Evolutionary conservation across 2,329 filamentous ascomycete species (phyloP), one percentile per base, ranked within the genome.

Genomic region (Aureobasidium sp.): DNA sequence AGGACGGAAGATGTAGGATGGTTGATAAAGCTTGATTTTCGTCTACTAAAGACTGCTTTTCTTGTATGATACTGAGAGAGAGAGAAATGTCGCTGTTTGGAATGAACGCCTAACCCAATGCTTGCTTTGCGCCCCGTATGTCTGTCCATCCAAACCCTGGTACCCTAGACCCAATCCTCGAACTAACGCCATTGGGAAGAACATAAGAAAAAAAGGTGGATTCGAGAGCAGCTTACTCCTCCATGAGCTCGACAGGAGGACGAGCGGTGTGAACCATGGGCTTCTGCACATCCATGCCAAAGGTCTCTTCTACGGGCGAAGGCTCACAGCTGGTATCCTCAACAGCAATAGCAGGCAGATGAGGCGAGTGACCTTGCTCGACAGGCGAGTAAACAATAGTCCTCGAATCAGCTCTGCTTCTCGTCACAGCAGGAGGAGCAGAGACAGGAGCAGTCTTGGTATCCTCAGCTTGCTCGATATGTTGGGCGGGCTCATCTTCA

Each of bases 341-440:
- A 2, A 87, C 83, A 68, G 83, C 81, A 41, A 87, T 85, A 2
- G 82, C 83, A 1, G 85, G 85, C 42, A 87, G 71, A 64, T 79
- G 76, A 0, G 83, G 82, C 61, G 79, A 83, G 62, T 81, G 76
- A 2, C 84, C 84, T 65, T 87, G 83, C 47, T 85, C 81, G 60
- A 83, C 79, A 0, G 85, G 85, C 64, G 86, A 77, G 68, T 84
- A 87, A 54, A 87, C 83, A 47, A 86, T 76, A 1, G 83, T 85
- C 36, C 81, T 80, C 68, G 82, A 85, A 45, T 83, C 76, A 3
- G 76, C 76, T 54, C 78, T 68, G 60, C 70, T 66, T 63, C 70
- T 66, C n/a, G 10, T 21, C 2, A 39, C 39, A 4, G 21, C 30
- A 37, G 36, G 25, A 32, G 45, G 45, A 9, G 9, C 39, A 34